Percentiles rank a stretch among this genome's conserved stretches.
These are phyloP conservation scores for Heimioporus punctisporus DNA, from an alignment of 1,284 basidiomycete species.

Conservation along the genomic window DNA sequence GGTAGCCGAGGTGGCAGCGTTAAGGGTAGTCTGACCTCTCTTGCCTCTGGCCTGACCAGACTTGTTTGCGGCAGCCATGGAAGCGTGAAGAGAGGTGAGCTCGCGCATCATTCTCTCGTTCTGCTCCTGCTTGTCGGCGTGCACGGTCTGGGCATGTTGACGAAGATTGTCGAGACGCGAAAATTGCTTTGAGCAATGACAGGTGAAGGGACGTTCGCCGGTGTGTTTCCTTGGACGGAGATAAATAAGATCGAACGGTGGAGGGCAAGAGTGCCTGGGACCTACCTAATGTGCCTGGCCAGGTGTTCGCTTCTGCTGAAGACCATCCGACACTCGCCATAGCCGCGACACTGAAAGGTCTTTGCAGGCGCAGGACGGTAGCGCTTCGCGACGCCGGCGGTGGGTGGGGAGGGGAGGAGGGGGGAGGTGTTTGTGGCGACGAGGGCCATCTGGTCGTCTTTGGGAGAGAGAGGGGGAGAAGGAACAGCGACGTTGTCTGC, in stretches of 20 bases:
- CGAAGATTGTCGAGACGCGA: constrained; percentile 96
- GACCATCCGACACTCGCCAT: constrained; percentile 95
- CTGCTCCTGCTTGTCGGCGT: constrained; percentile 85
- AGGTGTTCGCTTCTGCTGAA: constrained; percentile 96
- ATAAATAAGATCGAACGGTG: constrained; percentile 20
- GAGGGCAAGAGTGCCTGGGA: constrained; percentile 23
- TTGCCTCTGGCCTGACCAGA: constrained; percentile 46
- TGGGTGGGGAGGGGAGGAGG: constrained; percentile 16
- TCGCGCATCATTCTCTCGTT: constrained; percentile 95
- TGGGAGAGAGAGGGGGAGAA: constrained; percentile 4
- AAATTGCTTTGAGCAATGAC: constrained; percentile 96
- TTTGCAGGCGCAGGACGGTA: constrained; percentile 82
- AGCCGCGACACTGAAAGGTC: constrained; percentile 95
- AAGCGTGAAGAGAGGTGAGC: constrained; percentile 84
- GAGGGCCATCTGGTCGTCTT: constrained; percentile 27
- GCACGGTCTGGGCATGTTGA: constrained; percentile 96
- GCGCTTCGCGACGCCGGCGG: constrained; percentile 50
- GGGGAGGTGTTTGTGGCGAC: constrained; percentile 24
- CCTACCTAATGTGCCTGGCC: constrained; percentile 91
- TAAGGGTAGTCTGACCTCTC: constrained; percentile 30
- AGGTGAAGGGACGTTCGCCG: constrained; percentile 94
- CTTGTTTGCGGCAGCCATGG: constrained; percentile 77
- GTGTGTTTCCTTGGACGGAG: constrained; percentile 86
- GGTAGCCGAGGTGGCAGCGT: not conserved
- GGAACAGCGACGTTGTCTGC: constrained; percentile 13